Base-by-base conservation (phyloP, 169 alveolate genomes). In the Eimeria tenella region DNA sequence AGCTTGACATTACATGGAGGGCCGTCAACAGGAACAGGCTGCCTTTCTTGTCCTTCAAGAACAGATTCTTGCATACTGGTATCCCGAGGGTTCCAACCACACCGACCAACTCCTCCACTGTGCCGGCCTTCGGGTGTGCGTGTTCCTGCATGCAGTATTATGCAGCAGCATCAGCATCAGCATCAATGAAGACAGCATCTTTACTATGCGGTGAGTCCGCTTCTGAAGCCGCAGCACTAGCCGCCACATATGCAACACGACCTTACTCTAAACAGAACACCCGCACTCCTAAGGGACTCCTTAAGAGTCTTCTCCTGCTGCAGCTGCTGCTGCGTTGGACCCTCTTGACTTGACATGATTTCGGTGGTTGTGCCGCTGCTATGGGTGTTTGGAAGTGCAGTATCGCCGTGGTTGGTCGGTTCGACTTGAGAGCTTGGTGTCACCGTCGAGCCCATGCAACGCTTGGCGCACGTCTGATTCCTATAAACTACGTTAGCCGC, bases 21-120 rank as follows among this genome's bases (percentile, higher is more conserved):
- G 90, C 94, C 19, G 96, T 93, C n/a, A 95, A 70, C 81, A 95
- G 81, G 90, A 93, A 94, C 89, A 95, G 93, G 55, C 89, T 79
- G n/a, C 95, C 93, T 71, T 94, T 94, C 88, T 95, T 95, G 94
- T 95, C 97, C 93, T 95, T 95, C 93, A 95, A 63, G 87, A 95
- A 95, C 50, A 95, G 94, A 73, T 95, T 95, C 74, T 89, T 94
- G 71, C 90, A 81, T 23, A 95, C 86, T 79, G 74, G 88, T 60
- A 65, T 84, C 13, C 94, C 87, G 73, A 84, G 68, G 49, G 55
- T 91, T 21, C 86, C 86, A 60, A 88, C 88, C 86, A 94, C 91
- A 21, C 82, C 90, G 55, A 31, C 53, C 87, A 95, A 60, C 77
- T 95, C 97, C 84, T 90, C 82, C 89, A 94, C 94, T 13, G 94